Evolutionary conservation across 345 rosid genomes (phyloP), one percentile per base, ranked within the genome.

Genomic region (Psidium guajava): DNA sequence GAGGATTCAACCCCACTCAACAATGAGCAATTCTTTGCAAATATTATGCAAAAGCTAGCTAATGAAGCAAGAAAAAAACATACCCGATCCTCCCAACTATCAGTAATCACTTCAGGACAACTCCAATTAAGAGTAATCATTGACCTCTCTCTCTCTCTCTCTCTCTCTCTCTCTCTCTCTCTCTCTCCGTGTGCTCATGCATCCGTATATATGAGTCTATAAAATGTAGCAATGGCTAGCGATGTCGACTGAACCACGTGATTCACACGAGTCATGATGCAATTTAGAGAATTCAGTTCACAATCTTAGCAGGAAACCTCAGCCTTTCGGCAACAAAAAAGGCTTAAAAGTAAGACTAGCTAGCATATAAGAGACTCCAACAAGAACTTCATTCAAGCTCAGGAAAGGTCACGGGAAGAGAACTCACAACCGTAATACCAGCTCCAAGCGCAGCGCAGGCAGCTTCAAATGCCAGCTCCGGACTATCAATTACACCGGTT

Each of bases 401-500:
- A 27, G 40, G 59, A 53, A 83, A 54, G 36, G 32, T n/a, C 42
- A 24, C 27, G 74, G 40, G 54, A 36, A 80, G 57, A 85, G 64
- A 82, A 89, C 94, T 91, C 85, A 92, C 94, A 85, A 91, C 93
- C n/a, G 91, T 87, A 80, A 93, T 91, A 82, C 96, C 93, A 49
- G 90, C 96, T 47, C 75, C 49, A 52, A 92, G 55, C n/a, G 93
- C 94, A 82, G 92, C 93, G 58, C 87, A 58, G 24, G 96, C 94
- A 84, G 93, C 94, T 88, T 88, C 91, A 84, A 87, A 86, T 9
- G 93, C 94, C 84, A 88, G 81, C 89, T 92, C 93, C 54, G 93
- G 89, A 84, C 96, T 92, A 28, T 22, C 82, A 25, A 58, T 57
- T 22, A 40, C 42, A 11, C 5, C 32, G 32, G 22, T 12, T 59